A percentile compares a stretch with the other conserved stretches of the same genome.
phyloP scores from a whole-genome alignment of 2,329 filamentous ascomycete genomes.

The Fusarium metavorans region DNA sequence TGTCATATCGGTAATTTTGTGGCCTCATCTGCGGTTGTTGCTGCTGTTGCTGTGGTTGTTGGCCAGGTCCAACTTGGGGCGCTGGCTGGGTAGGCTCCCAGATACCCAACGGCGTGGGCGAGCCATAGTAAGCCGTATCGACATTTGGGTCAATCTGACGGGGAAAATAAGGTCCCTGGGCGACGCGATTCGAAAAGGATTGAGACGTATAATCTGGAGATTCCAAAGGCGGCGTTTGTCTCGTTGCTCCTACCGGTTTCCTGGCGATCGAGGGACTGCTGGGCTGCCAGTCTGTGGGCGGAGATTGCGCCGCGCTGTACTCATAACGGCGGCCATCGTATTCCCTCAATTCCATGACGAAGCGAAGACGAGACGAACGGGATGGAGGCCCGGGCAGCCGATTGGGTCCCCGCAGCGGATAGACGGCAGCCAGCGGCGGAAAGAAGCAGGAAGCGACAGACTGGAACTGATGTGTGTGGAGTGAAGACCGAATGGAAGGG shows the following conservation, averaged over 20 bases:
- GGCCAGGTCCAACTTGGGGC: neutral
- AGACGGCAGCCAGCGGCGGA: neutral
- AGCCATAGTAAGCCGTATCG: constrained; percentile 31
- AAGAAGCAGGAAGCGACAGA: neutral
- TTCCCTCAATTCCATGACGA: constrained; percentile 36
- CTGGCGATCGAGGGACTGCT: constrained; percentile 33
- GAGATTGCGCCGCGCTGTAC: constrained; percentile 15
- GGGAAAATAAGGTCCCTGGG: constrained; percentile 16
- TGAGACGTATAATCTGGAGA: constrained; percentile 22
- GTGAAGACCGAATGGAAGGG: neutral
- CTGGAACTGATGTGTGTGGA: neutral
- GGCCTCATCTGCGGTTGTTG: constrained; percentile 2
- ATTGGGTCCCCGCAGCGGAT: constrained; percentile 32
- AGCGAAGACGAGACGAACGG: neutral
- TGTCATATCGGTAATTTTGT: constrained; percentile 30
- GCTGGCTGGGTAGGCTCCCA: constrained; percentile 27
- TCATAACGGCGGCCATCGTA: constrained; percentile 14
- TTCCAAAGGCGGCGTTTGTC: constrained; percentile 12
- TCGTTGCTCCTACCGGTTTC: constrained; percentile 19
- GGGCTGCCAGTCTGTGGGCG: constrained; percentile 29
- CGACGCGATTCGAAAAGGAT: constrained; percentile 26
- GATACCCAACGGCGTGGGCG: constrained; percentile 32
- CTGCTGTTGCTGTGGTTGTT: neutral
- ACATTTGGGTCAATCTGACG: constrained; percentile 20
- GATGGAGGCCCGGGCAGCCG: constrained; percentile 31